Base-by-base conservation (phyloP, 208 protist species). In the Leishmania arabica region DNA sequence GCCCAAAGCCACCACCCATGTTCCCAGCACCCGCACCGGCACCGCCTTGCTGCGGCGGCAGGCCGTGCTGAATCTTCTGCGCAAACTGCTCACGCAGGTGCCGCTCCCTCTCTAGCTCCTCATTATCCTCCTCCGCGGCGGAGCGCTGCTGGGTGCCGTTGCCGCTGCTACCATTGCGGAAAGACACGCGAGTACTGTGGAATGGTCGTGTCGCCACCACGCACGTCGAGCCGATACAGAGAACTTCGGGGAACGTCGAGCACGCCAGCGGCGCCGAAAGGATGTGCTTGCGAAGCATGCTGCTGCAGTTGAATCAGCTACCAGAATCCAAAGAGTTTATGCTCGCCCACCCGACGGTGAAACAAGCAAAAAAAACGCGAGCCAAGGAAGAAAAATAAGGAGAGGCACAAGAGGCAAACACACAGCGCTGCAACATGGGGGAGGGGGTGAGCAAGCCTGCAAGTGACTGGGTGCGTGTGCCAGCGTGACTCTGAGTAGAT, bases 51-150 rank as follows among this genome's bases (percentile, higher is more conserved):
- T 68, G 84, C 69, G 60, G 84, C n/a, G 88, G 87, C 62, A 92
- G 88, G 51, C 84, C 83, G 68, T 89, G 84, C 62, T 93, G 86
- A 34, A 96, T 89, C 75, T 96, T 97, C 80, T 91, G 72, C 37
- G 91, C 89, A 85, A 96, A 97, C 34, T 83, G 89, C 77, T 94
- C 91, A 31, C 94, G 94, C 78, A 97, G 80, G 17, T 68, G 68
- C 3, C 89, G 86, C 79, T 97, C 94, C 64, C 92, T 88, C 85
- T 97, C 92, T 15, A 95, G 80, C 81, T 97, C 92, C 75, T 96
- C 91, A 40, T 83, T 86, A 77, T 97, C 94, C 78, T 97, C 94
- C 13, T 95, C 90, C 9, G 79, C 86, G 8, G 89, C 79, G 7
- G 90, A 75, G 27, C 85, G 88, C 80, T 82, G 84, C n/a, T 65